These are phyloP conservation scores for Arctostaphylos glauca DNA, from an alignment of 148 eudicot species.

Conservation along the genomic window DNA sequence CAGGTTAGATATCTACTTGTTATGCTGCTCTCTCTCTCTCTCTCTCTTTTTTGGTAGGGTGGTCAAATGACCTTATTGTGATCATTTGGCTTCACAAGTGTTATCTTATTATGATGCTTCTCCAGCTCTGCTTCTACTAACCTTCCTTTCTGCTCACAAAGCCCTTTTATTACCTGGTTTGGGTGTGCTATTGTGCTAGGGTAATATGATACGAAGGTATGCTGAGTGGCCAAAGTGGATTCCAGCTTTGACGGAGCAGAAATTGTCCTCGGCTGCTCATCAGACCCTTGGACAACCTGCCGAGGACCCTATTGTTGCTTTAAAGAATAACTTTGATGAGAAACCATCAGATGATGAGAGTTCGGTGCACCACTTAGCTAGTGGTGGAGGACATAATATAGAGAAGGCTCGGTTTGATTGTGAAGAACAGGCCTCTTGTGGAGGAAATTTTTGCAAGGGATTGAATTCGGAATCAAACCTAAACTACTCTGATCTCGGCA, in stretches of 20 bases:
- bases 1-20: conserved; percentile 44
- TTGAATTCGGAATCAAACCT: conserved; percentile 19
- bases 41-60: not conserved
- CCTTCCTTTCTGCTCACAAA: not conserved
- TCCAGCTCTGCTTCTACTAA: not conserved
- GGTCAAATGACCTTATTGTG: not conserved
- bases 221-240: conserved; percentile 85
- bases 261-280: conserved; percentile 27
- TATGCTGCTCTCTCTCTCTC: not conserved
- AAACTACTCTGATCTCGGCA: conserved; percentile 13
- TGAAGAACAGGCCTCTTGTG: conserved; percentile 24
- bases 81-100: not conserved
- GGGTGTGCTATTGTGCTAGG: conserved; percentile 37
- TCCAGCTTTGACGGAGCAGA: conserved; percentile 27
- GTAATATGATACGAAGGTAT: conserved; percentile 69
- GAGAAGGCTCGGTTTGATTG: conserved; percentile 22
- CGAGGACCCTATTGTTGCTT: conserved; percentile 21
- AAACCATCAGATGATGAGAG: conserved; percentile 24
- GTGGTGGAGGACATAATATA: conserved; percentile 15
- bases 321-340: conserved; percentile 17
- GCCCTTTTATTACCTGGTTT: not conserved
- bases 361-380: conserved; percentile 17
- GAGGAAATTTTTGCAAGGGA: conserved; percentile 24
- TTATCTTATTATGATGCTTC: not conserved
- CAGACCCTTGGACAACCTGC: conserved; percentile 20